These are phyloP conservation scores for Colletotrichum camelliae DNA, from an alignment of 2,329 filamentous ascomycete species.

Conservation along the genomic window DNA sequence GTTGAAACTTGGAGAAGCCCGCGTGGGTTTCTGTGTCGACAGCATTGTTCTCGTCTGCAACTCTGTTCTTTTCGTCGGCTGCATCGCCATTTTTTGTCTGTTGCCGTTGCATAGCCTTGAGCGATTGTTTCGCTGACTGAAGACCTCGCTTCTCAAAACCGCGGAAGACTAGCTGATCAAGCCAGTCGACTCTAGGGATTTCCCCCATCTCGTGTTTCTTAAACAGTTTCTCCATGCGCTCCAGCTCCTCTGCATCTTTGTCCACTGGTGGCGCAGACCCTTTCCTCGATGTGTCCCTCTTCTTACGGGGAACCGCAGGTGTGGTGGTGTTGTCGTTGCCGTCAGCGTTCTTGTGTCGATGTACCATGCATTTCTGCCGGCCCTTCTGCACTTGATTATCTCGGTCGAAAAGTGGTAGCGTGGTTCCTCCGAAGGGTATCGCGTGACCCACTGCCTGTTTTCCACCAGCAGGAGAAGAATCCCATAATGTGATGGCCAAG, in stretches of 20 bases:
- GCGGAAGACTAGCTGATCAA: conserved; percentile 93
- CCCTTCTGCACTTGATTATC: conserved; percentile 93
- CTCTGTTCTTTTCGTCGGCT: conserved; percentile 32
- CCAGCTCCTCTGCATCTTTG: conserved; percentile 81
- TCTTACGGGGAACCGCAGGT: conserved; percentile 68
- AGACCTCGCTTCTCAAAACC: conserved; percentile 80
- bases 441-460: conserved; percentile 75
- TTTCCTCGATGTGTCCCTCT: conserved; percentile 52
- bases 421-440: conserved; percentile 93
- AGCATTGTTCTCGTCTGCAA: conserved; percentile 25
- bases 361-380: conserved; percentile 86
- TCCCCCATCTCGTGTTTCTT: conserved; percentile 99
- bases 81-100: conserved; percentile 45
- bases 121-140: conserved; percentile 67
- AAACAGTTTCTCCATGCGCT: conserved; percentile 85
- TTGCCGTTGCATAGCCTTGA: conserved; percentile 61
- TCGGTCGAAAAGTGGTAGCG: conserved; percentile 87
- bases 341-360: conserved; percentile 84
- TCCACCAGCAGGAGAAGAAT: conserved; percentile 81
- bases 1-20: conserved; percentile 69
- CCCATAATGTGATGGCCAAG: conserved; percentile 94
- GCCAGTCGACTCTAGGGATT: conserved; percentile 90
- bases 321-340: conserved; percentile 82
- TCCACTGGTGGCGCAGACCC: conserved; percentile 59
- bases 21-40: conserved; percentile 51